Conservation (phyloP, 2,329 filamentous ascomycete species). For the Fusarium redolens region DNA sequence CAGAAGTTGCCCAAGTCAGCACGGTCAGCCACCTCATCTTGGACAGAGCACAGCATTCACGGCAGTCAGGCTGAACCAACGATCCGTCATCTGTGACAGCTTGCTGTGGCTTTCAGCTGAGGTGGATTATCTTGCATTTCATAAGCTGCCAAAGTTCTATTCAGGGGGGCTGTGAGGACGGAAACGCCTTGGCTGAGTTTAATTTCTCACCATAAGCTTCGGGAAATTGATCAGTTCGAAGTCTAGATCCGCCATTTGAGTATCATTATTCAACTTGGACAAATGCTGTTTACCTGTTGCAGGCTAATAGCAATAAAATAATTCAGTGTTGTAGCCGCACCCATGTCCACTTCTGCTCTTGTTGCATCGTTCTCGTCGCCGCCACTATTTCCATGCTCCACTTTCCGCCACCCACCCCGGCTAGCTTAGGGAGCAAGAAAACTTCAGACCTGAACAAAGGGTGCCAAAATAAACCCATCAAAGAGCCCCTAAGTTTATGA, state of each 20-base stretch:
- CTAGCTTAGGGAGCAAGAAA: not conserved
- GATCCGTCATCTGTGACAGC: constrained; percentile 26
- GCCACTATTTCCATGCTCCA: constrained; percentile 30
- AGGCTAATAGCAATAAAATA: not conserved
- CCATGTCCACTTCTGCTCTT: not conserved
- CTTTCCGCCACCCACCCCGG: constrained; percentile 32
- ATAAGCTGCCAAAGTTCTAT: constrained; percentile 23
- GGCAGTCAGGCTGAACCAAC: constrained; percentile 5
- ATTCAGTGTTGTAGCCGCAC: constrained; percentile 1
- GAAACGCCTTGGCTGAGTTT: constrained; percentile 30
- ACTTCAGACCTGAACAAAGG: too few species aligned
- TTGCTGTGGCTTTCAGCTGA: constrained; percentile 35
- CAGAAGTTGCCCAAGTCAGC: constrained; percentile 9
- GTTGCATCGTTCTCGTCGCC: constrained; percentile 12
- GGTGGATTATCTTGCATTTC: constrained; percentile 16
- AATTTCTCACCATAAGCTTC: constrained; percentile 3
- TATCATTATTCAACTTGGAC: not conserved
- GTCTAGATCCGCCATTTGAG: constrained; percentile 1
- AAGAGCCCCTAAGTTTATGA: too few species aligned
- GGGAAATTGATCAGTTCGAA: not conserved
- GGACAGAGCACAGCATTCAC: constrained; percentile 8
- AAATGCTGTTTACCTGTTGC: not conserved
- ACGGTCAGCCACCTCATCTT: constrained; percentile 4
- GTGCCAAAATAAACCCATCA: too few species aligned
- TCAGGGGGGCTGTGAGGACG: constrained; percentile 16